phyloP scores from a whole-genome alignment of 306 rosid species.

The Ammopiptanthus mongolicus region DNA sequence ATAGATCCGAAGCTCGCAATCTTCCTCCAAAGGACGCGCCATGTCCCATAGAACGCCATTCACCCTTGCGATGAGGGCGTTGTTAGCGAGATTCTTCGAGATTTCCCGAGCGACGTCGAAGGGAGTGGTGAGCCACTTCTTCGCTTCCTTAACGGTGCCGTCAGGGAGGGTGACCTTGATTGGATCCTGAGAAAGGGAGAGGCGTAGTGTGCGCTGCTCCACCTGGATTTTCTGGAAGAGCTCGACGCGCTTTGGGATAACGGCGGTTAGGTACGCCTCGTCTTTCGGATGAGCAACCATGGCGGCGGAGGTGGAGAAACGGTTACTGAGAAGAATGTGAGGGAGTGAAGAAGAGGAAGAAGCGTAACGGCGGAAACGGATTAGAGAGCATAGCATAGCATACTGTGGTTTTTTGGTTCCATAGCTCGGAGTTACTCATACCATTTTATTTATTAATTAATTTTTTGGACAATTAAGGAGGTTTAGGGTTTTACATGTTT shows the following conservation, averaged over 20 bases:
- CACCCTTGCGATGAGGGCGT: slow-evolving; percentile 77
- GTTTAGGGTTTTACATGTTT: background rate
- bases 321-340: background rate
- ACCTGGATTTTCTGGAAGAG: slow-evolving; percentile 54
- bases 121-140: slow-evolving; percentile 76
- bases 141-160: slow-evolving; percentile 63
- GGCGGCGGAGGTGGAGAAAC: slow-evolving; percentile 26
- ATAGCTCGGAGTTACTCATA: background rate
- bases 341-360: background rate
- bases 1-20: slow-evolving; percentile 65
- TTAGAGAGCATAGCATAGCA: slow-evolving; percentile 39
- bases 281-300: slow-evolving; percentile 61
- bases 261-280: slow-evolving; percentile 50
- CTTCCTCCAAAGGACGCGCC: slow-evolving; percentile 68
- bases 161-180: slow-evolving; percentile 75
- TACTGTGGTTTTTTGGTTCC: background rate
- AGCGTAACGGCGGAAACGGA: slow-evolving; percentile 40
- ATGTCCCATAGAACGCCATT: slow-evolving; percentile 91
- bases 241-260: slow-evolving; percentile 56
- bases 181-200: slow-evolving; percentile 65
- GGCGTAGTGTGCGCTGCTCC: slow-evolving; percentile 37
- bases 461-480: background rate
- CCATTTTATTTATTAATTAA: background rate
- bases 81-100: slow-evolving; percentile 69
- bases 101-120: slow-evolving; percentile 72